Percentiles rank a stretch among this genome's conserved stretches.
These are phyloP conservation scores for Orobanche coerulescens DNA, from an alignment of 257 asterid species.

Conservation along the genomic window DNA sequence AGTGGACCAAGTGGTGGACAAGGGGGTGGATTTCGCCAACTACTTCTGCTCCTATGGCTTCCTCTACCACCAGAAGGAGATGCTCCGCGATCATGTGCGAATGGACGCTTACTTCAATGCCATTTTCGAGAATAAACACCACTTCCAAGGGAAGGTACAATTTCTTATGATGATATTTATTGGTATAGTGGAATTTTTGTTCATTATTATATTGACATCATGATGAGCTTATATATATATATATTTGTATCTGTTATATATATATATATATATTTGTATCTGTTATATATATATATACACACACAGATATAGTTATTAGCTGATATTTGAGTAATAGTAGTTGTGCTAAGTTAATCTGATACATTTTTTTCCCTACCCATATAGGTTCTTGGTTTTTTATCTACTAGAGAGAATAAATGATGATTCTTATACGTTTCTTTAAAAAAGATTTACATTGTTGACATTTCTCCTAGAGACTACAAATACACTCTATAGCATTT, in stretches of 20 bases:
- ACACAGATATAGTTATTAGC: too few relatives aligned
- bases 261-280: too few relatives aligned
- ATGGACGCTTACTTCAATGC: constrained; percentile 92
- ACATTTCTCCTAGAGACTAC: too few relatives aligned
- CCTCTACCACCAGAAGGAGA: constrained; percentile 97
- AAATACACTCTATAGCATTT: too few relatives aligned
- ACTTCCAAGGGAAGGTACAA: constrained; percentile 71
- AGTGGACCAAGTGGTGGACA: constrained; percentile 52
- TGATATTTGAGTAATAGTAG: too few relatives aligned
- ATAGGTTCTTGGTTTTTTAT: too few relatives aligned
- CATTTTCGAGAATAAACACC: constrained; percentile 69
- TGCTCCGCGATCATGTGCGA: constrained; percentile 97
- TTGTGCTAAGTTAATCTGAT: not conserved
- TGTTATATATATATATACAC: too few relatives aligned
- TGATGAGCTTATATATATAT: too few relatives aligned
- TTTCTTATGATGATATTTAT: not conserved
- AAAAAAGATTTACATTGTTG: too few relatives aligned
- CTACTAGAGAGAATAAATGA: not conserved
- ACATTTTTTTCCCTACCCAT: not conserved
- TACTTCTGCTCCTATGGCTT: constrained; percentile 91
- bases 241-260: too few relatives aligned
- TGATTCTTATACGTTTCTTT: too few relatives aligned
- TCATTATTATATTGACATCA: not conserved
- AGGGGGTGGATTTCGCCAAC: constrained; percentile 88
- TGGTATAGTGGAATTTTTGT: not conserved